Evolutionary conservation across 257 asterid species (phyloP).

Genomic region (Jasminum sambac): DNA sequence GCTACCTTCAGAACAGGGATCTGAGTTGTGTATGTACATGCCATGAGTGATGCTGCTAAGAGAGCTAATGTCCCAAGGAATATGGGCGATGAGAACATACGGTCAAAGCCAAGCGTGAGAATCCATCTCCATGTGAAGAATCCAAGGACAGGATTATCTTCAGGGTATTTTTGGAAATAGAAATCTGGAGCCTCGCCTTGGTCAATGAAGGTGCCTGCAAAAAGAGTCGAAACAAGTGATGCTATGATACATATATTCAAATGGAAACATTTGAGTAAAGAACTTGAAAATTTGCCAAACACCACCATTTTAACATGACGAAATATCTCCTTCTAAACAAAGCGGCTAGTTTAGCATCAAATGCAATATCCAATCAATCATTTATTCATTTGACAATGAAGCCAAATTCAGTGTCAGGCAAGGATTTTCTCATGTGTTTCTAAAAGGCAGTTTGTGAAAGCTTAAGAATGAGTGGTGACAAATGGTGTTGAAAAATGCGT

Average conservation of each 20-base stretch:
- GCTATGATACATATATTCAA: neutral
- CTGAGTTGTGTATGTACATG: conserved; percentile 84
- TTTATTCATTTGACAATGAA: neutral
- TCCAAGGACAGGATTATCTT: conserved; percentile 70
- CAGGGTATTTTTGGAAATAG: conserved; percentile 60
- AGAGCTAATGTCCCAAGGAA: conserved; percentile 68
- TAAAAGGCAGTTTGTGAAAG: too few species aligned
- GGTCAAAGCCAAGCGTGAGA: conserved; percentile 76
- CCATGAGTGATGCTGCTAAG: conserved; percentile 85
- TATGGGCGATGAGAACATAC: conserved; percentile 83
- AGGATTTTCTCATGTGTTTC: too few species aligned
- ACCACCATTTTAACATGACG: neutral
- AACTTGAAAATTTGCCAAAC: neutral
- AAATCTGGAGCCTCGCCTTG: conserved; percentile 79
- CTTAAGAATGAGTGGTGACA: too few species aligned
- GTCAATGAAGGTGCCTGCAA: conserved; percentile 65
- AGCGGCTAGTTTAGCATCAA: neutral
- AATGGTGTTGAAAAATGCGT: too few species aligned
- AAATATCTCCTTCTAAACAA: neutral
- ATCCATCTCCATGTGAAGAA: conserved; percentile 85
- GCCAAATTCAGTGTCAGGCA: neutral
- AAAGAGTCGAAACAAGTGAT: conserved; percentile 7
- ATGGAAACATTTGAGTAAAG: neutral
- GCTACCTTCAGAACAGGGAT: conserved; percentile 84
- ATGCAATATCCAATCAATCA: neutral